A percentile compares a stretch with the other conserved stretches of the same genome.
Evolutionary conservation across 2,329 filamentous ascomycete genomes (phyloP).

Genomic region (Achaetomium macrosporum): DNA sequence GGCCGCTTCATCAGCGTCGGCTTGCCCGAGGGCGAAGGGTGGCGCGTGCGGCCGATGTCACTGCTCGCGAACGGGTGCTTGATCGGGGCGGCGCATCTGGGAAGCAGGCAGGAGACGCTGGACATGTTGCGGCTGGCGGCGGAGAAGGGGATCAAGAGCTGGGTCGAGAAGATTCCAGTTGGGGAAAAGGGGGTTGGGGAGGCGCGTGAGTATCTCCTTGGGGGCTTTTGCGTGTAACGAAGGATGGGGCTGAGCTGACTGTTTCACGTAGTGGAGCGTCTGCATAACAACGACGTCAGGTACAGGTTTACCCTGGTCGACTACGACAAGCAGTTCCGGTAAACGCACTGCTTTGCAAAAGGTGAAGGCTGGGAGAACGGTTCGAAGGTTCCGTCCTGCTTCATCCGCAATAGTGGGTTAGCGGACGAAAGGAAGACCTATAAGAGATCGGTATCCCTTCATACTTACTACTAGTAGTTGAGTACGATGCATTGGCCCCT

Average conservation of each 20-base stretch:
- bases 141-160: slow-evolving; percentile 62
- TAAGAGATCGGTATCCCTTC: too few relatives aligned
- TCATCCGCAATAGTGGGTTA: too few relatives aligned
- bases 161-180: slow-evolving; percentile 69
- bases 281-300: slow-evolving; percentile 65
- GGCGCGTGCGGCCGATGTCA: slow-evolving; percentile 40
- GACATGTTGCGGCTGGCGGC: slow-evolving; percentile 67
- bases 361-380: too few relatives aligned
- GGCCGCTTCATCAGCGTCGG: slow-evolving; percentile 75
- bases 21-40: slow-evolving; percentile 67
- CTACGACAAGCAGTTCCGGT: slow-evolving; percentile 59
- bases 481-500: too few relatives aligned
- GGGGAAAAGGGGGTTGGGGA: slow-evolving; percentile 43
- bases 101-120: slow-evolving; percentile 62
- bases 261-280: slow-evolving; percentile 40
- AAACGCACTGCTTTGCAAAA: neutral
- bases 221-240: neutral
- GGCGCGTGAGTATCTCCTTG: neutral
- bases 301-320: slow-evolving; percentile 71
- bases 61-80: slow-evolving; percentile 69
- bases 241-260: neutral
- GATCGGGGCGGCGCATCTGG: slow-evolving; percentile 65
- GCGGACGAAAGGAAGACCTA: too few relatives aligned
- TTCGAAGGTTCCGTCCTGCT: too few relatives aligned
- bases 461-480: too few relatives aligned